phyloP scores from a whole-genome alignment of 2,329 filamentous ascomycete species.

The Peltaster fructicola region DNA sequence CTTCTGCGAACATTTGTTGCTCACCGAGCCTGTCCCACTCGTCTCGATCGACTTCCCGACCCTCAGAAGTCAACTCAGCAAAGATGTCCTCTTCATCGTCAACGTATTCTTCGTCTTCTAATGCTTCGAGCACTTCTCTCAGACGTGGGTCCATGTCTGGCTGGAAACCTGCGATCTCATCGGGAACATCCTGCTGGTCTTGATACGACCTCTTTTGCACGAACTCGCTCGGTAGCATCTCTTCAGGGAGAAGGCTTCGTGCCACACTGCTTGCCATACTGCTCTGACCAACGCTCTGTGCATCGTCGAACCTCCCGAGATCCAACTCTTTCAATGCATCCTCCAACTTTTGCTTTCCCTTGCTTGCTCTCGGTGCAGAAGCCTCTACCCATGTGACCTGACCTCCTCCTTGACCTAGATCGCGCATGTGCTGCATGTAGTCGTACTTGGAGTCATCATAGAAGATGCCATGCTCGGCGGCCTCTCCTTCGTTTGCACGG shows the following conservation, averaged over 20 bases:
- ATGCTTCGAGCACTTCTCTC: conserved; percentile 75
- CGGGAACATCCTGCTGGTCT: conserved; percentile 80
- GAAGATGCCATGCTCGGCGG: conserved; percentile 82
- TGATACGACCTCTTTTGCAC: conserved; percentile 66
- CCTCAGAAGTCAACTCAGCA: conserved; percentile 49
- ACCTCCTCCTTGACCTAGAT: conserved; percentile 41
- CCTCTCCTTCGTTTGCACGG: conserved; percentile 85
- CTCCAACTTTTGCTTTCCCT: conserved; percentile 62
- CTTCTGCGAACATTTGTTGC: conserved; percentile 16
- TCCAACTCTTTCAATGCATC: conserved; percentile 53
- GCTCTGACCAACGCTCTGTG: conserved; percentile 24
- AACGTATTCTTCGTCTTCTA: conserved; percentile 92
- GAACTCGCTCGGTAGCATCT: conserved; percentile 64
- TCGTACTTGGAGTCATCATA: conserved; percentile 93
- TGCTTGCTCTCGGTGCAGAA: conserved; percentile 34
- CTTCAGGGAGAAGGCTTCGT: conserved; percentile 44
- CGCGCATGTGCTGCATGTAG: conserved; percentile 97
- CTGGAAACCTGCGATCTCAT: conserved; percentile 82
- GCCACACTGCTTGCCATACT: conserved; percentile 22
- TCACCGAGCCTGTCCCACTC: conserved; percentile 49
- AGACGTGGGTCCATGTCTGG: conserved; percentile 94
- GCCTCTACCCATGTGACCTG: conserved; percentile 72
- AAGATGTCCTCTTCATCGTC: conserved; percentile 76
- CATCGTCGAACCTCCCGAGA: conserved; percentile 26
- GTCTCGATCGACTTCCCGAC: conserved; percentile 54